Conservation (phyloP, 2,329 filamentous ascomycete genomes). For the Bipolaris sorokiniana region DNA sequence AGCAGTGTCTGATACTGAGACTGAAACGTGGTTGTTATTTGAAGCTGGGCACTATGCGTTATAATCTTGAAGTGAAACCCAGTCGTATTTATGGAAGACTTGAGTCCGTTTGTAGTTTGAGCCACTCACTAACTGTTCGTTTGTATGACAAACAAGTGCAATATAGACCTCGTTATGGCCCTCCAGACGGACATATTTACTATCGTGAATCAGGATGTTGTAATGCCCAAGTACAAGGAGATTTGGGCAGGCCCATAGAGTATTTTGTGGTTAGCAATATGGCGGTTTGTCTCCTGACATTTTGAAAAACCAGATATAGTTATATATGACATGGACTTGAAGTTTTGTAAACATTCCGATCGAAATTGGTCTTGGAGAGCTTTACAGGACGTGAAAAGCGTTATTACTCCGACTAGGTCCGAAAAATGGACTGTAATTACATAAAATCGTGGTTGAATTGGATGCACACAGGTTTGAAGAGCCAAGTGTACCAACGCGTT, state of each 20-base stretch:
- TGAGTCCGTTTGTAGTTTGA: neutral
- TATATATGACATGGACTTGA: neutral
- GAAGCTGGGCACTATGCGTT: neutral
- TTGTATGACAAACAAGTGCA: neutral
- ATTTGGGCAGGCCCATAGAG: neutral
- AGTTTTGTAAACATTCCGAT: neutral
- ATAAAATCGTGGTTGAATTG: neutral
- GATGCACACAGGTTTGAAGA: neutral
- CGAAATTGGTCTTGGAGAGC: neutral
- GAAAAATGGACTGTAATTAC: neutral
- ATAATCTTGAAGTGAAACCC: neutral
- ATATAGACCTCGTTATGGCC: neutral
- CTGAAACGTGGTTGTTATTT: neutral
- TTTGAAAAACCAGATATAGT: neutral
- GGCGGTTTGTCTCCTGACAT: neutral
- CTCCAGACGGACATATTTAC: neutral
- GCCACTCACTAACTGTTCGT: constrained; percentile 3
- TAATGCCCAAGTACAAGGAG: too few species aligned
- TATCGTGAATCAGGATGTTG: too few species aligned
- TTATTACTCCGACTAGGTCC: neutral
- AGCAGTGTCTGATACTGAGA: neutral
- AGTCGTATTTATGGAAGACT: neutral
- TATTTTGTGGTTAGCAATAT: neutral
- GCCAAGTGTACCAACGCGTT: neutral
- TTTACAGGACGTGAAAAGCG: neutral